Percentiles rank a stretch among this genome's conserved stretches.
Evolutionary conservation across 2,329 filamentous ascomycete genomes (phyloP).

Genomic region (Aaosphaeria arxii): DNA sequence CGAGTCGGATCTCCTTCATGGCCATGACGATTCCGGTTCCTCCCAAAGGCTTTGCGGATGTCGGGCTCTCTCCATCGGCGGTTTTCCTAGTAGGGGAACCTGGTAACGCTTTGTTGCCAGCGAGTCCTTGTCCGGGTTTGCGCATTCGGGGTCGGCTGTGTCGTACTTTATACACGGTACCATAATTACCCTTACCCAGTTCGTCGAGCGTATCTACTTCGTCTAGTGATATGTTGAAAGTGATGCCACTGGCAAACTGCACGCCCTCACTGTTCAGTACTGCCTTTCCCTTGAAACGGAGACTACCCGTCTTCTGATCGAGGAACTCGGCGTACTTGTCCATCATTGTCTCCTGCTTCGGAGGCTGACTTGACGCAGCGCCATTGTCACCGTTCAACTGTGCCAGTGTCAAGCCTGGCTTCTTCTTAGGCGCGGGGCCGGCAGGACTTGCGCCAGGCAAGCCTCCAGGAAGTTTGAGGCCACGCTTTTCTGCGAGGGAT

Average conservation of each 20-base stretch:
- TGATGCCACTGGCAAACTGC: conserved; percentile 84
- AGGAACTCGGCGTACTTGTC: conserved; percentile 78
- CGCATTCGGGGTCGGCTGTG: conserved; percentile 71
- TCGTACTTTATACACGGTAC: conserved; percentile 93
- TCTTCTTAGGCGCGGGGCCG: conserved; percentile 33
- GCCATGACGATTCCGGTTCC: conserved; percentile 85
- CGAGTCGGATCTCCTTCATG: conserved; percentile 97
- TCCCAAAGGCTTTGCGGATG: conserved; percentile 32
- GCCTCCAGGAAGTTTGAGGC: conserved; percentile 60
- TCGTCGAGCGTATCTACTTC: conserved; percentile 93
- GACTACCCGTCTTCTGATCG: conserved; percentile 83
- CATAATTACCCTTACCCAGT: conserved; percentile 96
- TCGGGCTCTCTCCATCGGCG: conserved; percentile 35
- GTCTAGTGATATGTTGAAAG: conserved; percentile 91
- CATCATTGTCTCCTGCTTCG: conserved; percentile 47
- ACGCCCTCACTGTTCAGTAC: conserved; percentile 86
- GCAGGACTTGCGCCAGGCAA: conserved; percentile 44
- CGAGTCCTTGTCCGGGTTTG: conserved; percentile 57
- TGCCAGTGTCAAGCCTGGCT: conserved; percentile 42
- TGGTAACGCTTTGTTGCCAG: conserved; percentile 53
- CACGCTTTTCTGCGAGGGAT: conserved; percentile 66
- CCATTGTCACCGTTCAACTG: conserved; percentile 39
- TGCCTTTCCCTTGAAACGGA: conserved; percentile 92
- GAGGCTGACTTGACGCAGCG: conserved; percentile 14
- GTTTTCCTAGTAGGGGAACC: conserved; percentile 32